phyloP scores from a whole-genome alignment of 768 basidiomycete genomes.

The Pulveroboletus sp. region DNA sequence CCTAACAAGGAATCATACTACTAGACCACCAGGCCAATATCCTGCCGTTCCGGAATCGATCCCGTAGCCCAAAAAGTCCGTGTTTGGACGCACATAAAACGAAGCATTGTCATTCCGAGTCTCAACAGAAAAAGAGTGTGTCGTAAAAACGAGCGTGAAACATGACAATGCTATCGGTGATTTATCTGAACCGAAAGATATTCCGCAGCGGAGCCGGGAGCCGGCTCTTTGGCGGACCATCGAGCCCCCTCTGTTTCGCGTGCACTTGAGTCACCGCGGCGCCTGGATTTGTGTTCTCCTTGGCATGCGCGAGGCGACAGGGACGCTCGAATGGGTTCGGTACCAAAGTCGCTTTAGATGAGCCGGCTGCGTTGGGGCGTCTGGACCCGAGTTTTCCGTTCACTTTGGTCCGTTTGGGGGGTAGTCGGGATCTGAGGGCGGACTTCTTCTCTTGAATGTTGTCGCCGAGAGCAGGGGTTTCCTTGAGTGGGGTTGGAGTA shows the following conservation, averaged over 20 bases:
- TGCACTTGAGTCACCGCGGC: background rate
- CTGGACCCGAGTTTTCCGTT: constrained; percentile 4
- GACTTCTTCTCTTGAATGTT: constrained; percentile 12
- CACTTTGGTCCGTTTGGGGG: constrained; percentile 13
- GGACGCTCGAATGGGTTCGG: constrained; percentile 13
- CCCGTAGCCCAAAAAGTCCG: background rate
- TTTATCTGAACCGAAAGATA: constrained; percentile 30
- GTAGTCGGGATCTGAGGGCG: constrained; percentile 10
- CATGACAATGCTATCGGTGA: background rate
- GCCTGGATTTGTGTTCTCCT: constrained; percentile 15
- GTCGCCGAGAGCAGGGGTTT: background rate
- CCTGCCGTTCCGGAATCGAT: fast-evolving
- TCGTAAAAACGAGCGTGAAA: constrained; percentile 10
- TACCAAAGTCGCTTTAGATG: constrained; percentile 3
- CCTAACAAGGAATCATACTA: constrained; percentile 67
- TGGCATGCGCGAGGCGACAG: constrained; percentile 9
- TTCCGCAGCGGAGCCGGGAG: constrained; percentile 29
- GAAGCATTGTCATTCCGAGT: background rate
- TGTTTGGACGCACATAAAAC: background rate
- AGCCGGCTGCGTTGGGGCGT: background rate
- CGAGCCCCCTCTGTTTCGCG: constrained; percentile 21
- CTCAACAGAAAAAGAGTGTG: constrained; percentile 4
- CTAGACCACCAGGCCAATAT: constrained; percentile 54
- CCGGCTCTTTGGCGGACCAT: constrained; percentile 24
- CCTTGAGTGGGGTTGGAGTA: background rate